Conservation (phyloP, 352 stramenopile species). For the Phytophthora citrophthora region DNA sequence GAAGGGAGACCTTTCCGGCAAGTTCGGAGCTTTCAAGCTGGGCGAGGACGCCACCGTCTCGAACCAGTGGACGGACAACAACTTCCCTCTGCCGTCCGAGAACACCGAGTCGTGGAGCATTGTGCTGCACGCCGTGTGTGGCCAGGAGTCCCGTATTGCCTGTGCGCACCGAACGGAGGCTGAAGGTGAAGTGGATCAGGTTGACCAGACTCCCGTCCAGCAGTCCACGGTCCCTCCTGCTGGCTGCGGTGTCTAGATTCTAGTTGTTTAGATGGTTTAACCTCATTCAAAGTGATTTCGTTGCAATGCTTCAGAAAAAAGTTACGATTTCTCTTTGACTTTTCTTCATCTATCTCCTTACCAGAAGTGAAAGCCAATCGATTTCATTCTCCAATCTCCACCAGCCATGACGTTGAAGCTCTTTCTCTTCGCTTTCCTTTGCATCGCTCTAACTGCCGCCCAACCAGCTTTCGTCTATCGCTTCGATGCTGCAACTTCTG, state of each 20-base stretch:
- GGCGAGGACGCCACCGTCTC: constrained; percentile 27
- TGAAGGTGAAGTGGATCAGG: constrained; percentile 6
- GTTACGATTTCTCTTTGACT: background rate
- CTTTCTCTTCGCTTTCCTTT: background rate
- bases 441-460: background rate
- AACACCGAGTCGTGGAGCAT: constrained; percentile 64
- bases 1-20: constrained; percentile 63
- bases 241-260: constrained; percentile 8
- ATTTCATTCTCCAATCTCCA: constrained; percentile 13
- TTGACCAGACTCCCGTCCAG: constrained; percentile 20
- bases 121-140: constrained; percentile 64
- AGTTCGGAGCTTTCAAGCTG: constrained; percentile 49
- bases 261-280: background rate
- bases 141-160: constrained; percentile 47
- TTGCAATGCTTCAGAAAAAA: constrained; percentile 17
- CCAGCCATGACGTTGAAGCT: constrained; percentile 4
- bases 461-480: constrained; percentile 23
- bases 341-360: too few species aligned
- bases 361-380: background rate
- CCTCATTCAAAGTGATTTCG: constrained; percentile 5
- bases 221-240: constrained; percentile 13
- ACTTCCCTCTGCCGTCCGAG: constrained; percentile 49
- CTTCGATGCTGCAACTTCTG: constrained; percentile 29
- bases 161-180: constrained; percentile 36
- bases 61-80: constrained; percentile 44